phyloP scores from a whole-genome alignment of 2,329 filamentous ascomycete genomes.

The Chaetomiaceae sp. region DNA sequence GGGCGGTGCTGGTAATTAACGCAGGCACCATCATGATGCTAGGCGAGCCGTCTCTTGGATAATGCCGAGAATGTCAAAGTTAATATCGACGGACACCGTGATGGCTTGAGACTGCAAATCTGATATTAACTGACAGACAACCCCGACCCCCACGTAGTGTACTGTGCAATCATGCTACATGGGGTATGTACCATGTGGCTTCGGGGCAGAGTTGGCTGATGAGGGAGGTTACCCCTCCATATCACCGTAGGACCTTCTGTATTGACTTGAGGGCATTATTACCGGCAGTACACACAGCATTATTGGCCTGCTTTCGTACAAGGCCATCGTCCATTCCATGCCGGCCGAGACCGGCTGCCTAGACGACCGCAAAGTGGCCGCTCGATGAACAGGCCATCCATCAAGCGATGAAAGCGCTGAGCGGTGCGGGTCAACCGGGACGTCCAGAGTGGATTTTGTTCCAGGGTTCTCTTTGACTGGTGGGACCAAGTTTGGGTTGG shows the following conservation, averaged over 20 bases:
- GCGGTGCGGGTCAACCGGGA: slow-evolving; percentile 3
- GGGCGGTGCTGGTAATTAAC: not conserved
- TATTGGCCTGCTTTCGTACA: not conserved
- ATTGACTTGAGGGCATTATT: not conserved
- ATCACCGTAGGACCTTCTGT: not conserved
- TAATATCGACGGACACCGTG: not conserved
- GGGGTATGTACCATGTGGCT: not conserved
- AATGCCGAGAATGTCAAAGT: slow-evolving; percentile 2
- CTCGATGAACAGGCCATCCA: not conserved
- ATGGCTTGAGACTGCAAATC: not conserved
- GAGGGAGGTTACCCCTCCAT: not conserved
- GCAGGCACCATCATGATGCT: too few species aligned
- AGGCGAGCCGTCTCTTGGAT: not conserved
- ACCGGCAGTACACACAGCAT: too few species aligned
- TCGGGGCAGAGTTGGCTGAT: not conserved
- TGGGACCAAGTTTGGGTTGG: not conserved
- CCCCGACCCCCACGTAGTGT: not conserved
- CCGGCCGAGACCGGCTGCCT: not conserved
- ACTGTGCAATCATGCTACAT: not conserved
- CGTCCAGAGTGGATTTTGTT: slow-evolving; percentile 5
- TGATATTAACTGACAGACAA: not conserved
- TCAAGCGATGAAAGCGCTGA: slow-evolving; percentile 14
- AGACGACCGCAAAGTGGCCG: not conserved
- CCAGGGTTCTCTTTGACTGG: not conserved
- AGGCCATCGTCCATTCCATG: not conserved